These are phyloP conservation scores for Protomyces inundatus DNA, from an alignment of 1,139 yeast genomes.

Conservation along the genomic window DNA sequence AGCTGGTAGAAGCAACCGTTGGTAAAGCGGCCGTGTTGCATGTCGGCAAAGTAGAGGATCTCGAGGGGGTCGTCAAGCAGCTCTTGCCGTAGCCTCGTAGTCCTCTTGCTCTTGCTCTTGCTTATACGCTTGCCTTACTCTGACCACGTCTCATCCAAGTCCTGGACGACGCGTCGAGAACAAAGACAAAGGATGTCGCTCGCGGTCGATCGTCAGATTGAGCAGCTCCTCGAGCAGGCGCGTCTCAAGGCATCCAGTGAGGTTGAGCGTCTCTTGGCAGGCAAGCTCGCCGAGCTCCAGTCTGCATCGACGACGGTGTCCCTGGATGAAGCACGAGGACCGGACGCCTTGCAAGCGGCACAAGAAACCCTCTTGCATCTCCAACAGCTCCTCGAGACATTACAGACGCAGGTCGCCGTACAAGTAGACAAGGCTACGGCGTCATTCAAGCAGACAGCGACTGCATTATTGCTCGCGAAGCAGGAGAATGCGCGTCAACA, in stretches of 20 bases:
- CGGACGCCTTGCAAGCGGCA: neutral
- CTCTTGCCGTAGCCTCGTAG: neutral
- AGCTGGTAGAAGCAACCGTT: conserved; percentile 19
- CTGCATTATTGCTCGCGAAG: neutral
- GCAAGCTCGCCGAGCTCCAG: neutral
- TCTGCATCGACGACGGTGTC: too few relatives aligned
- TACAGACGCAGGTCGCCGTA: neutral
- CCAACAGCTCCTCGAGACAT: neutral
- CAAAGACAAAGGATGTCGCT: too few relatives aligned
- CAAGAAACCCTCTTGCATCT: neutral
- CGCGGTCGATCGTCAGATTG: neutral
- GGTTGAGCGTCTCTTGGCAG: neutral
- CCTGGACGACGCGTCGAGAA: too few relatives aligned
- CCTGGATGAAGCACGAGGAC: too few relatives aligned
- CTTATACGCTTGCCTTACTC: neutral
- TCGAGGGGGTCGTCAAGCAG: conserved; percentile 23
- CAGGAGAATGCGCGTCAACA: neutral
- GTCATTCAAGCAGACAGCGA: neutral
- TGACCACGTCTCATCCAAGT: neutral
- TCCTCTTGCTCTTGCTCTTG: too few relatives aligned
- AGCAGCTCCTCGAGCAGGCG: neutral
- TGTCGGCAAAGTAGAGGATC: conserved; percentile 18
- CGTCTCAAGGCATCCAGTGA: neutral
- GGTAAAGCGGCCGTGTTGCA: conserved; percentile 18
- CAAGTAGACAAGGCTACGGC: too few relatives aligned